phyloP scores from a whole-genome alignment of 2,329 filamentous ascomycete genomes.

The Aspergillus bombycis region DNA sequence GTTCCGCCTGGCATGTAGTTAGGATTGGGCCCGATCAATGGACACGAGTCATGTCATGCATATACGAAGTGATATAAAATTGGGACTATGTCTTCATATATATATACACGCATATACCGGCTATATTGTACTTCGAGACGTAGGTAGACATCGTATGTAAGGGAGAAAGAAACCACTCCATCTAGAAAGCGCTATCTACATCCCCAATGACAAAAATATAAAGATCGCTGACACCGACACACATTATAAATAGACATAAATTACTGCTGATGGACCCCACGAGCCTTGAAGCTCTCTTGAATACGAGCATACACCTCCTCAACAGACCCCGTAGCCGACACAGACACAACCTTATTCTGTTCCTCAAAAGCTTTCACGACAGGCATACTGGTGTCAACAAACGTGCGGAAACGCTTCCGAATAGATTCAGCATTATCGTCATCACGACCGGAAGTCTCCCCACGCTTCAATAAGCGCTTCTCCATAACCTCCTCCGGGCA shows the following conservation, averaged over 20 bases:
- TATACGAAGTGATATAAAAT: conserved; percentile 2
- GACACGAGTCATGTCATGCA: conserved; percentile 26
- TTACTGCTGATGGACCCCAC: conserved; percentile 40
- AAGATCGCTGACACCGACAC: conserved; percentile 4
- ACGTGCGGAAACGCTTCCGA: conserved; percentile 92
- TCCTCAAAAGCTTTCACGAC: conserved; percentile 84
- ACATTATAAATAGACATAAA: conserved; percentile 3
- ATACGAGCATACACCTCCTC: conserved; percentile 66
- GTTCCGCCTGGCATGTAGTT: conserved; percentile 16
- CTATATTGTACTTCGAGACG: not conserved
- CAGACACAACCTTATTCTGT: conserved; percentile 76
- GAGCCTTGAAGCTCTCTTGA: conserved; percentile 49
- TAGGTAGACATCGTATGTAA: conserved; percentile 6
- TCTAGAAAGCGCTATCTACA: conserved; percentile 15
- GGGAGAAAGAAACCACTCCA: conserved; percentile 12
- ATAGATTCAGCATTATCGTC: conserved; percentile 97
- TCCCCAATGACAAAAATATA: conserved; percentile 11
- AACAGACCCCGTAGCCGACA: conserved; percentile 70
- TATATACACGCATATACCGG: not conserved
- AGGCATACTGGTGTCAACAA: conserved; percentile 96
- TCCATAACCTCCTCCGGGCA: conserved; percentile 90
- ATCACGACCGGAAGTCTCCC: conserved; percentile 85
- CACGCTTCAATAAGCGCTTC: conserved; percentile 78
- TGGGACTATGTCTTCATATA: not conserved
- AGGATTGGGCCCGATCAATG: conserved; percentile 21